Percentiles rank a stretch among this genome's conserved stretches.
phyloP scores from a whole-genome alignment of 2,329 filamentous ascomycete species.

The Alternaria dauci region DNA sequence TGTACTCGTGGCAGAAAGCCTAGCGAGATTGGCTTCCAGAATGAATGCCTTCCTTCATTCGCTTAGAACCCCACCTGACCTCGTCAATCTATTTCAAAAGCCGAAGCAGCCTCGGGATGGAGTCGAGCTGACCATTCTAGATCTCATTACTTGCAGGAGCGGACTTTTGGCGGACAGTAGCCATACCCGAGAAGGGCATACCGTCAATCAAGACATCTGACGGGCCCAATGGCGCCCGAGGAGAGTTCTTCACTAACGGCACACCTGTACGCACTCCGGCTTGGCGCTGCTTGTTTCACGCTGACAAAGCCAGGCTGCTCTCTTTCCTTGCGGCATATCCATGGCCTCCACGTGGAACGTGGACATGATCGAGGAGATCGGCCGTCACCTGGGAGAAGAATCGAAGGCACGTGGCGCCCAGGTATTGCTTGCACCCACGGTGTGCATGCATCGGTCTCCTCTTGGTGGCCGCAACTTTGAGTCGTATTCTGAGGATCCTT shows the following conservation, averaged over 20 bases:
- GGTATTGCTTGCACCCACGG: slow-evolving; percentile 77
- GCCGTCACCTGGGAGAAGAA: slow-evolving; percentile 75
- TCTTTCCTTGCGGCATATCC: slow-evolving; percentile 81
- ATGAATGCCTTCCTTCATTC: slow-evolving; percentile 1
- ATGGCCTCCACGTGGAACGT: slow-evolving; percentile 83
- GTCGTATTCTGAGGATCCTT: slow-evolving; percentile 84
- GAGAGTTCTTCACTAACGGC: slow-evolving; percentile 70
- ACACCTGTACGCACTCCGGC: slow-evolving; percentile 48
- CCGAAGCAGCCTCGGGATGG: slow-evolving; percentile 13
- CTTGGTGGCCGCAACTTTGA: slow-evolving; percentile 88
- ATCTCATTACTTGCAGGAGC: slow-evolving; percentile 58
- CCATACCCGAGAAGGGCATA: slow-evolving; percentile 67
- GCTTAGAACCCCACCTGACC: slow-evolving; percentile 17
- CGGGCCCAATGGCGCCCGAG: slow-evolving; percentile 74
- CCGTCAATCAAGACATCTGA: slow-evolving; percentile 72
- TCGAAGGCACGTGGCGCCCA: slow-evolving; percentile 76
- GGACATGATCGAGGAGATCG: slow-evolving; percentile 72
- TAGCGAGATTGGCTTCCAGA: slow-evolving; percentile 7
- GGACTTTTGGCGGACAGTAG: slow-evolving; percentile 75
- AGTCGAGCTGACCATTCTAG: slow-evolving; percentile 39
- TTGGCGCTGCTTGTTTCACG: slow-evolving; percentile 9
- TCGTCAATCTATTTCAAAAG: slow-evolving; percentile 18
- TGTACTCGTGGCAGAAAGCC: neutral
- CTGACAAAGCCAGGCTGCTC: slow-evolving; percentile 66
- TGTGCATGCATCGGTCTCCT: slow-evolving; percentile 83